Conservation (phyloP, 306 rosid genomes). For the Senna tora region DNA sequence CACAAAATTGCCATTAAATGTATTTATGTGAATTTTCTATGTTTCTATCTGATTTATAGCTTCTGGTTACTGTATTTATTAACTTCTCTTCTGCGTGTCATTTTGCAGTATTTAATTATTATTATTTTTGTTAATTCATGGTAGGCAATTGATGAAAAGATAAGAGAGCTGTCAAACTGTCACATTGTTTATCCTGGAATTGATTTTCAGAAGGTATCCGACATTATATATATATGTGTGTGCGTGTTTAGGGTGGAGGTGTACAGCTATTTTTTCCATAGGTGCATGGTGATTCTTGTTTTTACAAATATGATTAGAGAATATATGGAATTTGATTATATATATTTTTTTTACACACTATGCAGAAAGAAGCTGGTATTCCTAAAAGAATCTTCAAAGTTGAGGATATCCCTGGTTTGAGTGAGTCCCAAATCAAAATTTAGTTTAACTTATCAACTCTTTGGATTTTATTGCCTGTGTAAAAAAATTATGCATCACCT, state of each 20-base stretch:
- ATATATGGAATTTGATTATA: slow-evolving; percentile 11
- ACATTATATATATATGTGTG: background rate
- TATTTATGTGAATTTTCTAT: slow-evolving; percentile 17
- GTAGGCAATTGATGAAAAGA: slow-evolving; percentile 94
- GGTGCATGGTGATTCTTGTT: slow-evolving; percentile 20
- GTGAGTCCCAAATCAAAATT: slow-evolving; percentile 53
- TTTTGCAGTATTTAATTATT: slow-evolving; percentile 21
- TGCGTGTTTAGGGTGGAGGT: slow-evolving; percentile 18
- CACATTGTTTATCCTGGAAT: slow-evolving; percentile 82
- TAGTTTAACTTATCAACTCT: slow-evolving; percentile 15
- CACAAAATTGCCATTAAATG: background rate
- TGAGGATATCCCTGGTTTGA: slow-evolving; percentile 86
- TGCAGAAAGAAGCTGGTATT: slow-evolving; percentile 89
- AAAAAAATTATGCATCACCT: slow-evolving; percentile 28
- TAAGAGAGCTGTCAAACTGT: slow-evolving; percentile 92
- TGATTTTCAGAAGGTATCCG: slow-evolving; percentile 75
- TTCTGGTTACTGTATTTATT: slow-evolving; percentile 2
- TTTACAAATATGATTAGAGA: slow-evolving; percentile 19
- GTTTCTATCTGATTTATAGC: slow-evolving; percentile 26
- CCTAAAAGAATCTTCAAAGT: slow-evolving; percentile 68
- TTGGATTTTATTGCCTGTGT: slow-evolving; percentile 10
- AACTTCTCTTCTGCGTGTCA: slow-evolving; percentile 8
- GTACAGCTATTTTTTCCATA: slow-evolving; percentile 18
- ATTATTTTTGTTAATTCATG: slow-evolving; percentile 33
- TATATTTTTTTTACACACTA: background rate